A percentile compares a stretch with the other conserved stretches of the same genome.
These are phyloP conservation scores for Aspergillus puulaauensis DNA, from an alignment of 2,329 filamentous ascomycete genomes.

Conservation along the genomic window DNA sequence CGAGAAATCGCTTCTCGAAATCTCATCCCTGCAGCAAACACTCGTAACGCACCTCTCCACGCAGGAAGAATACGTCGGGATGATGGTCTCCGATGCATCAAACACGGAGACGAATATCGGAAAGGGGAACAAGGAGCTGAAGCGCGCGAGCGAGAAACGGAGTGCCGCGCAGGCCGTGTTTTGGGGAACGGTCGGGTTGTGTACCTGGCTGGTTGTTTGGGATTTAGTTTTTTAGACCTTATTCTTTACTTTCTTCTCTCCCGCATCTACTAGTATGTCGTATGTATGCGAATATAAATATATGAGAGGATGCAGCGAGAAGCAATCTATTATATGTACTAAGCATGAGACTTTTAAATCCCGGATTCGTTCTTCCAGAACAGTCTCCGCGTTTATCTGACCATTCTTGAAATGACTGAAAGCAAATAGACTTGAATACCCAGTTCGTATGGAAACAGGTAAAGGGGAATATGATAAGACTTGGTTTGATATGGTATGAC, in stretches of 20 bases:
- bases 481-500: not conserved
- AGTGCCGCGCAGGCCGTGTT: conserved; percentile 77
- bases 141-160: conserved; percentile 71
- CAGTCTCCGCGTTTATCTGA: too few relatives aligned
- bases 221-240: conserved; percentile 61
- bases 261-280: too few relatives aligned
- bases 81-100: conserved; percentile 80
- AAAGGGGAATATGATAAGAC: not conserved
- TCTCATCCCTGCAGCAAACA: conserved; percentile 85
- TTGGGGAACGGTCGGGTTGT: conserved; percentile 74
- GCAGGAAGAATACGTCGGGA: conserved; percentile 85
- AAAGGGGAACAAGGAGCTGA: conserved; percentile 86
- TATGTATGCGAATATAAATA: too few relatives aligned
- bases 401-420: not conserved
- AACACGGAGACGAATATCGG: conserved; percentile 83
- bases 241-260: not conserved
- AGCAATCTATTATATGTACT: too few relatives aligned
- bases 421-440: not conserved
- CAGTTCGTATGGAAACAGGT: not conserved
- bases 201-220: conserved; percentile 73
- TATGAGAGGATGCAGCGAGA: too few relatives aligned
- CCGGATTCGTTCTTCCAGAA: too few relatives aligned
- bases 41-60: conserved; percentile 81
- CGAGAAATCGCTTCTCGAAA: conserved; percentile 87
- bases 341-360: too few relatives aligned